Evolutionary conservation across 2,329 filamentous ascomycete genomes (phyloP), one percentile per base, ranked within the genome.

Genomic region (Pyrenophora teres): DNA sequence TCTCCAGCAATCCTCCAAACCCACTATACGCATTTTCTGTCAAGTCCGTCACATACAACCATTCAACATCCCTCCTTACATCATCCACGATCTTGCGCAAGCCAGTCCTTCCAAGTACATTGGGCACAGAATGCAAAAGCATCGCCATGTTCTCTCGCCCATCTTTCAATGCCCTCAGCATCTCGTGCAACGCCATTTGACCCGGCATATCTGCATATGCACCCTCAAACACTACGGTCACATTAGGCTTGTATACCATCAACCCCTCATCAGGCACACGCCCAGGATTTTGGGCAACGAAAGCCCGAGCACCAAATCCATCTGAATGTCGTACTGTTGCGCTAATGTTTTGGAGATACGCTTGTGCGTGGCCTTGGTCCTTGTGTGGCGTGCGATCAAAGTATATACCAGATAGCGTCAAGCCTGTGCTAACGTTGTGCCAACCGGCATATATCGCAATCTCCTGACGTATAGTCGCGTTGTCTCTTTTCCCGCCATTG

Each of bases 361-460:
- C 46, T 3, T 43, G 18, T 15, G 52, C 43, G 6, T 52, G 25
- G 8, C 48, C 44, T 6, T 55, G 41, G 16, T 61, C 52, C 10
- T 52, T 40, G 19, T 45, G 50, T 0, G 79, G 79, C 27, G 77
- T 76, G 58, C 79, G 78, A 56, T 81, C 79, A 49, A 82, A 78
- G 64, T 79, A 81, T 50, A 82, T 78, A 46, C 80, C 80, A 35
- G 74, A 68, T 48, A 81, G 64, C 0, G 41, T 50, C 6, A 68
- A 40, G 15, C 52, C 42, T 6, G 47, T 45, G 16, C 70, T 66
- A 25, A 80, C 65, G 12, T 70, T 68, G 4, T 65, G 63, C 80
- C 80, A 83, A 4, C 69, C 73, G 4, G 74, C 75, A 50, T 82
- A 83, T 2, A 65, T 73, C 31, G 71, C 71, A 36, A 83, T 76